These are phyloP conservation scores for Globisporangium nagaii DNA, from an alignment of 352 stramenopile genomes.

Conservation along the genomic window DNA sequence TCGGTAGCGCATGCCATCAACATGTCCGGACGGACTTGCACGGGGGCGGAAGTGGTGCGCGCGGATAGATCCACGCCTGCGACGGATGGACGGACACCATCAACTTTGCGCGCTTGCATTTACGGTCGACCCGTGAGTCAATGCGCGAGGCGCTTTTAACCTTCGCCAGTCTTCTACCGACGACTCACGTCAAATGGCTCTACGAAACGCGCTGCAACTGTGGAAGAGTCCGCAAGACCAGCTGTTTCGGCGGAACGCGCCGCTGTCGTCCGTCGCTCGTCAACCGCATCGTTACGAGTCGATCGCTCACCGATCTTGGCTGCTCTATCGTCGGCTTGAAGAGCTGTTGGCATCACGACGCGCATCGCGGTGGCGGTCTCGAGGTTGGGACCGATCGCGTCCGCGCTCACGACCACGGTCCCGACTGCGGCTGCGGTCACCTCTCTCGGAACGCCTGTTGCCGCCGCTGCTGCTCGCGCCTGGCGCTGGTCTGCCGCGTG, in stretches of 20 bases:
- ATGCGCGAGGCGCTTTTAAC: too few relatives aligned
- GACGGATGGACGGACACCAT: too few relatives aligned
- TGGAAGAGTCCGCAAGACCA: not conserved
- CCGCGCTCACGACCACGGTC: not conserved
- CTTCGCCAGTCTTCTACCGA: too few relatives aligned
- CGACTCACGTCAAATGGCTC: too few relatives aligned
- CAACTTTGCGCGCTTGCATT: too few relatives aligned
- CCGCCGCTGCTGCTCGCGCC: not conserved
- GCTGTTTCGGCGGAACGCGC: not conserved
- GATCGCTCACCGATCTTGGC: too few relatives aligned
- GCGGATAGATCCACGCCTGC: too few relatives aligned
- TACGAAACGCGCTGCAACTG: too few relatives aligned
- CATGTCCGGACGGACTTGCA: too few relatives aligned
- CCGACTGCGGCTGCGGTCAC: slow-evolving; percentile 3
- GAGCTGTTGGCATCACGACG: not conserved
- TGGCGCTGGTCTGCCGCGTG: not conserved
- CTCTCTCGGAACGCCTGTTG: not conserved
- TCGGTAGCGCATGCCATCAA: too few relatives aligned
- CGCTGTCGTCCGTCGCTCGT: not conserved
- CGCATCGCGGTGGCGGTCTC: not conserved
- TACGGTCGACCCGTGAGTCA: too few relatives aligned
- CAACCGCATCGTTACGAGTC: not conserved
- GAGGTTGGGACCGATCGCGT: not conserved
- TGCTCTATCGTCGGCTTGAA: not conserved
- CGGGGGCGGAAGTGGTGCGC: too few relatives aligned